Conservation (phyloP, 129 eudicot genomes). For the Chrysanthemum makinoi region DNA sequence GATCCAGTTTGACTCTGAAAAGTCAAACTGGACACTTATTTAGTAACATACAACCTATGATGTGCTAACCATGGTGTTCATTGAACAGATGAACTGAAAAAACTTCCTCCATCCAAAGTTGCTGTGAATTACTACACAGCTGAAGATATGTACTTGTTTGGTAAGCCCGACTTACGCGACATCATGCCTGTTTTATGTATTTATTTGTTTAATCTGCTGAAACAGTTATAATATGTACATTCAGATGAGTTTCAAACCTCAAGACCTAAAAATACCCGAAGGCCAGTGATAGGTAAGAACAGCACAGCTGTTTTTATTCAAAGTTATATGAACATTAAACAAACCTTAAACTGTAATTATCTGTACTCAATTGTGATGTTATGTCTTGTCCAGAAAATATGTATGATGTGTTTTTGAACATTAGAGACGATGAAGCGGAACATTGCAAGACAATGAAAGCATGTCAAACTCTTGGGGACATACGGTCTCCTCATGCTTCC, state of each 20-base stretch:
- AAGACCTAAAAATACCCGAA: conserved; percentile 65
- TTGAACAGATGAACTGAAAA: conserved; percentile 66
- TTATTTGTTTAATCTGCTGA: not conserved
- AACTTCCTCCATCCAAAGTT: conserved; percentile 70
- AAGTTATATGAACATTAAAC: not conserved
- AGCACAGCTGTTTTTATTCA: not conserved
- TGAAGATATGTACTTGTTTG: conserved; percentile 62
- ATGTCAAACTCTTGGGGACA: conserved; percentile 89
- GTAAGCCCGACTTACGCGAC: conserved; percentile 46
- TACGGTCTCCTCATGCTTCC: conserved; percentile 81
- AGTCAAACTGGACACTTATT: too few species aligned
- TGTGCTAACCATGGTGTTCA: conserved; percentile 9
- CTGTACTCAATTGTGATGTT: not conserved
- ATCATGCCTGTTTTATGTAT: conserved; percentile 4
- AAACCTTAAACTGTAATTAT: not conserved
- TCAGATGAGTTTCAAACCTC: conserved; percentile 14
- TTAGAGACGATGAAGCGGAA: conserved; percentile 99
- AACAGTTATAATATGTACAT: not conserved
- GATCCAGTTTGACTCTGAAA: too few species aligned
- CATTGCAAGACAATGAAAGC: conserved; percentile 99
- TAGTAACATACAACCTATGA: conserved; percentile 17
- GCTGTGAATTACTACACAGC: conserved; percentile 88
- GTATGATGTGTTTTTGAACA: conserved; percentile 90
- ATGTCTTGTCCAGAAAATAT: conserved; percentile 59
- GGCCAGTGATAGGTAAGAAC: conserved; percentile 73